These are phyloP conservation scores for Atkinsonella texensis DNA, from an alignment of 2,329 filamentous ascomycete species.

Conservation along the genomic window DNA sequence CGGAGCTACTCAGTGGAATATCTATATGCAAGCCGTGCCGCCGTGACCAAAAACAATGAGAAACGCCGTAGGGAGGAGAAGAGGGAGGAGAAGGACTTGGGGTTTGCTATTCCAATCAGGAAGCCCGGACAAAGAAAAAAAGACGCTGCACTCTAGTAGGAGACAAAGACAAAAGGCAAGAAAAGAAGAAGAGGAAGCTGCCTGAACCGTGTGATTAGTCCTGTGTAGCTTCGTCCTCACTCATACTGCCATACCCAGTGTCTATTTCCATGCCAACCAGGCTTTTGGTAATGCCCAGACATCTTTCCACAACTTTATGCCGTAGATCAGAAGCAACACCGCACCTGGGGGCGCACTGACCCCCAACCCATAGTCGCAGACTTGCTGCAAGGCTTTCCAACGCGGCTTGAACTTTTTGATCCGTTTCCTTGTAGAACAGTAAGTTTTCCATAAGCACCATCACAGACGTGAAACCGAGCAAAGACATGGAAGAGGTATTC, in stretches of 20 bases:
- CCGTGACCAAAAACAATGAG: neutral
- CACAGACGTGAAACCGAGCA: conserved; percentile 47
- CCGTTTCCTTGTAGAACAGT: conserved; percentile 32
- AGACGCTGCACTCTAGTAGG: neutral
- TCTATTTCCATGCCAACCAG: conserved; percentile 49
- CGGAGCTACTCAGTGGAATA: conserved; percentile 3
- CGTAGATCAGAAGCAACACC: conserved; percentile 40
- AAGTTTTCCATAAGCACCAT: conserved; percentile 47
- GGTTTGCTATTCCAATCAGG: neutral
- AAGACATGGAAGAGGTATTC: conserved; percentile 32
- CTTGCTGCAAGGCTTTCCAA: conserved; percentile 46
- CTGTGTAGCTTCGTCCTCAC: conserved; percentile 29
- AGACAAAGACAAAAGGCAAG: neutral
- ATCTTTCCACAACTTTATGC: conserved; percentile 41
- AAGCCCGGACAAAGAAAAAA: neutral
- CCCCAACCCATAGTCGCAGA: conserved; percentile 50
- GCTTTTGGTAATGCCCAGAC: conserved; percentile 41
- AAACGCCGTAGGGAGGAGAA: neutral
- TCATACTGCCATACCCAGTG: conserved; percentile 47
- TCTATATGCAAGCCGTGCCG: conserved; percentile 1
- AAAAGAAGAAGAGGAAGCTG: neutral
- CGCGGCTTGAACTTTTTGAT: conserved; percentile 32
- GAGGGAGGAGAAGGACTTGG: neutral
- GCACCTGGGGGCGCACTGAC: conserved; percentile 35
- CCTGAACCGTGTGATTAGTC: neutral